Evolutionary conservation across 768 basidiomycete species (phyloP).

Genomic region (Russula abietina): DNA sequence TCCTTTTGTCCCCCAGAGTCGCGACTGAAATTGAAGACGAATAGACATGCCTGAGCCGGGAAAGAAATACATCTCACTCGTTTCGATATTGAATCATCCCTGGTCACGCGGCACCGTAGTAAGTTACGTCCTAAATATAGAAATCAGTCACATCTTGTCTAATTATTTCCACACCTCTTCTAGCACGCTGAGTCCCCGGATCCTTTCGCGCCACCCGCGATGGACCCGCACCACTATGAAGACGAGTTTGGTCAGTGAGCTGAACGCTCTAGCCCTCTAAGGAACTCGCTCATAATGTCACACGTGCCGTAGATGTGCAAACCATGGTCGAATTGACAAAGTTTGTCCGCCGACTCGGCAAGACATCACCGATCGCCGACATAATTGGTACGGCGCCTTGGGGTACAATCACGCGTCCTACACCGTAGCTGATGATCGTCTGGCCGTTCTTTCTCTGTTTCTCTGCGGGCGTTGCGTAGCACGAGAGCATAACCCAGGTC

Average conservation of each 20-base stretch:
- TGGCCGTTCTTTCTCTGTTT: background rate
- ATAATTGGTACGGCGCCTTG: slow-evolving; percentile 23
- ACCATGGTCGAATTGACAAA: slow-evolving; percentile 31
- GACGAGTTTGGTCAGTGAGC: slow-evolving; percentile 30
- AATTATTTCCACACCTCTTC: background rate
- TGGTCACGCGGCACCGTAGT: slow-evolving; percentile 48
- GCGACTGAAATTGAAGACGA: background rate
- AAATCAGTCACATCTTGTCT: background rate
- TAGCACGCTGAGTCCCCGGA: slow-evolving; percentile 32
- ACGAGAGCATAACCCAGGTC: slow-evolving; percentile 32
- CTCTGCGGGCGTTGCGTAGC: slow-evolving; percentile 17
- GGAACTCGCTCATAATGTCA: background rate
- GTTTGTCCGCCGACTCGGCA: slow-evolving; percentile 27
- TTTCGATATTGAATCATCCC: slow-evolving; percentile 37
- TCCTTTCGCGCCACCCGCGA: slow-evolving; percentile 28
- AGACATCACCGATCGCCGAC: slow-evolving; percentile 28
- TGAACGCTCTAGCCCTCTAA: background rate
- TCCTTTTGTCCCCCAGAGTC: background rate
- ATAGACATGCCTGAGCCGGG: slow-evolving; percentile 35
- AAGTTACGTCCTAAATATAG: slow-evolving; percentile 23
- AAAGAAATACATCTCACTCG: slow-evolving; percentile 40
- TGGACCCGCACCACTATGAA: slow-evolving; percentile 34
- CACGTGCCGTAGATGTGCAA: slow-evolving; percentile 27
- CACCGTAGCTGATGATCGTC: background rate
- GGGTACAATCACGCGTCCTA: background rate